Evolutionary conservation across 306 rosid species (phyloP), one percentile per base, ranked within the genome.

Genomic region (Cucumis cinereus): DNA sequence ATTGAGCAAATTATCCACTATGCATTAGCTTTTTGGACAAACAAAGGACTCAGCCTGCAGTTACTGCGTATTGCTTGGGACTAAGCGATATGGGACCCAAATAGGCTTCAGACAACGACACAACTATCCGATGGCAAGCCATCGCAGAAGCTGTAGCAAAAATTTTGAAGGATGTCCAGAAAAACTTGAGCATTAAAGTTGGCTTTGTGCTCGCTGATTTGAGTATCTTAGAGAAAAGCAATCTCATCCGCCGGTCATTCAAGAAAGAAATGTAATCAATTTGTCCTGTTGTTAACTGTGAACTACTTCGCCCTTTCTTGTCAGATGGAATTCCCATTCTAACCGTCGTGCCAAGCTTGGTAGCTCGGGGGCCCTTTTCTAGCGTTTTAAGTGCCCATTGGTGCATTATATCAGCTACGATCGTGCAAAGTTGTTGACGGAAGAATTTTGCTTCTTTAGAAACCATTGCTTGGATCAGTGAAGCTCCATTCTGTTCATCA

Each of bases 401-500:
- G 91, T 77, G 84, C 28, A 92, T 53, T 58, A 84, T 79, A 78
- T 89, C 92, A 11, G 94, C 90, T 55, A 92, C 79, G 58, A 88
- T 74, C 71, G 82, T 72, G 85, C 90, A 81, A 77, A 90, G 78
- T 75, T 92, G 90, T 79, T 87, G 82, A 41, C 96, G 93, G 79
- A 85, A 86, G 59, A 70, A 60, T 79, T 82, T 88, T 66, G 92
- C 96, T 79, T 90, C 93, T 85, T 88, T 87, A 5, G 97, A 92
- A 71, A 92, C 85, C 87, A 86, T 50, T 69, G 93, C 96, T 86
- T 77, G 87, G 83, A 88, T 74, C 83, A 92, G 77, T 35, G 99
- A 94, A 56, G 92, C 95, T 81, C 96, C 99, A 50, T 94, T 86
- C 93, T 92, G 88, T 81, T 78, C 79, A 80, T 83, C 74, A 77